Percentiles rank a stretch among this genome's conserved stretches.
These are phyloP conservation scores for Myriosclerotinia duriaeana DNA, from an alignment of 2,329 filamentous ascomycete species.

Conservation along the genomic window DNA sequence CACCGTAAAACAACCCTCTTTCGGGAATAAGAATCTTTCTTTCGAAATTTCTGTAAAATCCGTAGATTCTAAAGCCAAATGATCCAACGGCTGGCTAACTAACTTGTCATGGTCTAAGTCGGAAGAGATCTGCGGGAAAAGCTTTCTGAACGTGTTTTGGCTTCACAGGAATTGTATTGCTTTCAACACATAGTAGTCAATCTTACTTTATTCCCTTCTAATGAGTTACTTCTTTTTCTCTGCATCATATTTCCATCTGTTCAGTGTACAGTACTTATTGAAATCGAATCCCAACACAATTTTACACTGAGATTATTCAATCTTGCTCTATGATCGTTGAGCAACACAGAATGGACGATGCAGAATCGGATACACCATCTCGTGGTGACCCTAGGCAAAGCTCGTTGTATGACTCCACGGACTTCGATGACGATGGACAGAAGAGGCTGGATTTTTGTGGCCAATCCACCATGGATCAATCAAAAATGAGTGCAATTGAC, in stretches of 20 bases:
- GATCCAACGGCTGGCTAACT: not conserved
- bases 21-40: conserved; percentile 18
- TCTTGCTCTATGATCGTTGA: not conserved
- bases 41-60: no score
- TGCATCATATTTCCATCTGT: not conserved
- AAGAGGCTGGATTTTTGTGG: conserved; percentile 4
- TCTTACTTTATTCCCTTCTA: not conserved
- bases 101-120: conserved; percentile 17
- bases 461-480: conserved; percentile 8
- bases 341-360: conserved; percentile 27
- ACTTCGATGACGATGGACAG: conserved; percentile 23
- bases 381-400: conserved; percentile 27
- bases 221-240: not conserved
- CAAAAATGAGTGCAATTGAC: conserved; percentile 18
- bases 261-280: not conserved
- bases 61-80: not conserved
- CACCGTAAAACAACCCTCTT: no score
- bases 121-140: conserved; percentile 10
- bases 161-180: not conserved
- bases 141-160: not conserved
- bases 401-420: conserved; percentile 23
- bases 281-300: not conserved
- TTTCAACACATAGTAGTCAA: not conserved
- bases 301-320: not conserved
- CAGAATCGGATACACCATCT: conserved; percentile 27